Conservation (phyloP, 2,329 filamentous ascomycete species). For the Alternaria solani region DNA sequence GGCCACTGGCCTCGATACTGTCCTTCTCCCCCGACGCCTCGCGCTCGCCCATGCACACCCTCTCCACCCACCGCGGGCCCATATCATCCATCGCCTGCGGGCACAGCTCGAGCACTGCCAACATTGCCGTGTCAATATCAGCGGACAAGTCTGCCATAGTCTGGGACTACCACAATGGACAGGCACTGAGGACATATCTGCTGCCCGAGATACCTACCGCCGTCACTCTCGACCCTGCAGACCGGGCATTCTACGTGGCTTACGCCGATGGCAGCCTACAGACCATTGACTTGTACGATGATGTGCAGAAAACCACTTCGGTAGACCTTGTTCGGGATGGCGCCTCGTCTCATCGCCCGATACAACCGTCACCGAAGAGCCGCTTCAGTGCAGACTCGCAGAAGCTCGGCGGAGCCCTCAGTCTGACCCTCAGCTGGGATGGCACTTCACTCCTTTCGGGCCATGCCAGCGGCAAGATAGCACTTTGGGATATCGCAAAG, state of each 20-base stretch:
- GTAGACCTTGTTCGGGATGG: slow-evolving; percentile 57
- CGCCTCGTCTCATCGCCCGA: slow-evolving; percentile 63
- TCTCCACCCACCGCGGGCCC: slow-evolving; percentile 78
- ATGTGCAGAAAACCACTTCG: slow-evolving; percentile 51
- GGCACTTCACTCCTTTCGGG: slow-evolving; percentile 81
- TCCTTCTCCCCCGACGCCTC: slow-evolving; percentile 63
- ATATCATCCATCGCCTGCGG: slow-evolving; percentile 71
- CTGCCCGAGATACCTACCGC: slow-evolving; percentile 77
- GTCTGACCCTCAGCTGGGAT: slow-evolving; percentile 80
- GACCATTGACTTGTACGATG: slow-evolving; percentile 76
- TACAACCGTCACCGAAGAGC: slow-evolving; percentile 52
- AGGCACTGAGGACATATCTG: slow-evolving; percentile 80
- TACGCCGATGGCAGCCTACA: slow-evolving; percentile 84
- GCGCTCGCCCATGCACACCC: slow-evolving; percentile 75
- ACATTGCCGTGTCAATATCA: slow-evolving; percentile 83
- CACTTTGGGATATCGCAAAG: slow-evolving; percentile 80
- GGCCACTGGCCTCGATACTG: slow-evolving; percentile 81
- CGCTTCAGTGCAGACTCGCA: slow-evolving; percentile 63
- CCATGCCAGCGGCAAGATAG: slow-evolving; percentile 79
- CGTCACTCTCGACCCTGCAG: slow-evolving; percentile 79
- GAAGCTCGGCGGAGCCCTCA: slow-evolving; percentile 71
- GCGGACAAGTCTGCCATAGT: slow-evolving; percentile 88
- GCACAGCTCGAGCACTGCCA: slow-evolving; percentile 74
- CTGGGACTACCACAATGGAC: slow-evolving; percentile 89
- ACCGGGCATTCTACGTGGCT: slow-evolving; percentile 81